A percentile compares a stretch with the other conserved stretches of the same genome.
phyloP scores from a whole-genome alignment of 768 basidiomycete species.

The Coprinopsis strossmayeri region DNA sequence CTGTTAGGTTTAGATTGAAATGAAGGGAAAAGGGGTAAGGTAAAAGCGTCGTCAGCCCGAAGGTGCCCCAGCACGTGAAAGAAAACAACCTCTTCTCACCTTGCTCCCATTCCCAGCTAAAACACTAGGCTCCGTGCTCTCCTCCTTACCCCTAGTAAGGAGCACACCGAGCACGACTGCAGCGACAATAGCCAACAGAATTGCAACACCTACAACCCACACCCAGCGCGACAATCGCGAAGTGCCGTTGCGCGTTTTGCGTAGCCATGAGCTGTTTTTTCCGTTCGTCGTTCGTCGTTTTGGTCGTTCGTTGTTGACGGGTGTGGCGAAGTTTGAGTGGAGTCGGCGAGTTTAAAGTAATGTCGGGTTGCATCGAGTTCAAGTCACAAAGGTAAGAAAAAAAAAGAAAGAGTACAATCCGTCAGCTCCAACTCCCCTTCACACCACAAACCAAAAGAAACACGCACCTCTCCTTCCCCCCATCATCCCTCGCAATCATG shows the following conservation, averaged over 20 bases:
- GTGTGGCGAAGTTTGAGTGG: no score
- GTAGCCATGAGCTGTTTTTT: constrained; percentile 59
- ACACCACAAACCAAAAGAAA: neutral
- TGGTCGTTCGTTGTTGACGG: no score
- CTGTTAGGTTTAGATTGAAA: no score
- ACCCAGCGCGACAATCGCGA: constrained; percentile 59
- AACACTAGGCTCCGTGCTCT: constrained; percentile 55
- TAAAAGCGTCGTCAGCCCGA: no score
- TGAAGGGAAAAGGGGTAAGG: no score
- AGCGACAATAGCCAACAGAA: constrained; percentile 47
- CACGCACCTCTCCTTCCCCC: constrained; percentile 30
- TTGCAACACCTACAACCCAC: constrained; percentile 56
- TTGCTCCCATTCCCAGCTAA: constrained; percentile 17
- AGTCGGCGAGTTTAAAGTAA: no score
- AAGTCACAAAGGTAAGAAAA: no score
- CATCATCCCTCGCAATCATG: constrained; percentile 70
- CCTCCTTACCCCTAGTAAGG: constrained; percentile 45
- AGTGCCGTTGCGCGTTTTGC: constrained; percentile 49
- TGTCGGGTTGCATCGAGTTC: no score
- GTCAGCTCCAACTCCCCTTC: neutral
- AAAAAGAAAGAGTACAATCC: no score
- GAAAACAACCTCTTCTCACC: neutral
- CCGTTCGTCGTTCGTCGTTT: no score
- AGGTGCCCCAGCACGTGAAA: no score
- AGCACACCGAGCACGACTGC: constrained; percentile 59